Percentiles rank a stretch among this genome's conserved stretches.
Conservation (phyloP, 2,329 filamentous ascomycete species). For the Grosmannia clavigera region DNA sequence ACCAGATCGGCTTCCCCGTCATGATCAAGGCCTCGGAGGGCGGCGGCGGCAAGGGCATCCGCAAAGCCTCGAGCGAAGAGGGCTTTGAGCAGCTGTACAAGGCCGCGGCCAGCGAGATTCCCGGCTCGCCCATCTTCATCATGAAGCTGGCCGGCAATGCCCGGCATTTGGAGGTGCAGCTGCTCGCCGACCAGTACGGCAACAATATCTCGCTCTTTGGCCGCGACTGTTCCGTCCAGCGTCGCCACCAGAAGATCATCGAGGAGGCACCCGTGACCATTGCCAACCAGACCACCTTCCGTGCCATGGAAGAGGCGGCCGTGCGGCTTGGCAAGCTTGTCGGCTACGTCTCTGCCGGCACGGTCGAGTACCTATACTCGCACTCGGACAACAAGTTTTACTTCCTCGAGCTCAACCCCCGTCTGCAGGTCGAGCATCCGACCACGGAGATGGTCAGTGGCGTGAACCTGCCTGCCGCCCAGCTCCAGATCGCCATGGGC, state of each 20-base stretch:
- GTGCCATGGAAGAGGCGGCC: conserved; percentile 90
- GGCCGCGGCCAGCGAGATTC: conserved; percentile 92
- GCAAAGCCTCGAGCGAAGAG: conserved; percentile 78
- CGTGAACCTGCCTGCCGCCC: conserved; percentile 91
- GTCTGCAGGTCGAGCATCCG: conserved; percentile 98
- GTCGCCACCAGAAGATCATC: conserved; percentile 98
- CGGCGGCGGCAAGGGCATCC: conserved; percentile 97
- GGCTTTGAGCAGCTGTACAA: conserved; percentile 83
- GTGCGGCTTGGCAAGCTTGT: conserved; percentile 89
- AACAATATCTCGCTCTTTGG: conserved; percentile 99
- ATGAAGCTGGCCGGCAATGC: conserved; percentile 99
- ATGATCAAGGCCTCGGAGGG: conserved; percentile 99
- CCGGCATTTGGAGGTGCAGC: conserved; percentile 90
- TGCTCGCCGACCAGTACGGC: conserved; percentile 96
- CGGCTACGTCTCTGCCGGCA: conserved; percentile 96
- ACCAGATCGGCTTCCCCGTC: conserved; percentile 91
- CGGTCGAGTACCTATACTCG: conserved; percentile 97
- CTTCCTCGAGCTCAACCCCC: conserved; percentile 95
- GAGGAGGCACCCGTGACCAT: conserved; percentile 98
- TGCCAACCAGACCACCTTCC: conserved; percentile 79
- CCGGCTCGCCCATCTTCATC: conserved; percentile 98
- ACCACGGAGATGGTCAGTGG: conserved; percentile 99
- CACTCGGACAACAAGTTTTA: conserved; percentile 98
- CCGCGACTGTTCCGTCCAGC: conserved; percentile 96
- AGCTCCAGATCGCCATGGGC: conserved; percentile 98